Base-by-base conservation (phyloP, 768 basidiomycete genomes). In the Panus rudis region DNA sequence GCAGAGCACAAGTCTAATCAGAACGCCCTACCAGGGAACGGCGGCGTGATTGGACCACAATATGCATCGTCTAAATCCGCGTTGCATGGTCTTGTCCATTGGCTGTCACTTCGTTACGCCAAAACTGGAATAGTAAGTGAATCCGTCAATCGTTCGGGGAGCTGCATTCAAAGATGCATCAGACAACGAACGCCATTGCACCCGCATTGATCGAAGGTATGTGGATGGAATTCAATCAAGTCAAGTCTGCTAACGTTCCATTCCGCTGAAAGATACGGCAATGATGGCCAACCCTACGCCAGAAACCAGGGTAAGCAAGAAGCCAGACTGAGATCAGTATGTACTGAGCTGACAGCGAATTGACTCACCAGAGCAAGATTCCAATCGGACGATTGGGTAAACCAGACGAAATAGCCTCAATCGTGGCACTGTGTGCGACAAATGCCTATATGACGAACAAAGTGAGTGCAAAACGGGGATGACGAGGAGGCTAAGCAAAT, bases 401-500 rank as follows among this genome's bases (percentile, higher is more conserved):
- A 25, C 71, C 76, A 0, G 62, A 69, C 24, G 75, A 77, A 48
- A 68, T 78, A 23, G 69, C 75, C 2, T 68, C 68, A 19, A 59
- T 75, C n/a, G 72, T 76, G 8, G 68, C 72, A 48, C 58, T 73
- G 55, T 60, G 76, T 3, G 70, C 68, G 4, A 65, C 61, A 3
- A 78, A 78, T 51, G 64, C 59, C 12, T 78, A 77, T 39, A 72
- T 78, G 69, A 76, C 75, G 16, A 75, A 78, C 59, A 78, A 78
- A 67, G 75, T 71, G 40, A 13, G 61, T 37, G 32, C 16, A 24
- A 20, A 4, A 21, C 3, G 14, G 26, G 22, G 19, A 4, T 13
- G 37, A 4, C 23, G 6, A 24, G 20, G 41, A 39, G 32, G 39
- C 13, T 22, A 20, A 26, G 22, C 3, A 2, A 21, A n/a, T 8